Evolutionary conservation across 768 basidiomycete species (phyloP).

Genomic region (Fibroporia radiculosa): DNA sequence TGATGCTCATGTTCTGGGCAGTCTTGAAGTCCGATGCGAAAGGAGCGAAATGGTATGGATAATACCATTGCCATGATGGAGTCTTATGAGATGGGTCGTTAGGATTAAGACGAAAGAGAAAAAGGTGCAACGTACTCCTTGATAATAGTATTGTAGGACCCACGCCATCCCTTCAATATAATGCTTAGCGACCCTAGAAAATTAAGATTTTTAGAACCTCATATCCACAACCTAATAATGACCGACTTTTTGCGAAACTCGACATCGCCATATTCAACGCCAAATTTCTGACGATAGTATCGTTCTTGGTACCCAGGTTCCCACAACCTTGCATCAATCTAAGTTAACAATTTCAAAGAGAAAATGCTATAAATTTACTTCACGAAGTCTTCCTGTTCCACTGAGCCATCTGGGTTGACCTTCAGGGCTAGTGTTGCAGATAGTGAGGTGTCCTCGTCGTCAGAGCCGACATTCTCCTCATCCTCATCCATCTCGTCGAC

Average conservation of each 20-base stretch:
- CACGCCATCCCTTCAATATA: constrained; percentile 94
- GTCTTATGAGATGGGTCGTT: constrained; percentile 35
- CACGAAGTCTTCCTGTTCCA: constrained; percentile 90
- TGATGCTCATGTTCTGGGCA: constrained; percentile 68
- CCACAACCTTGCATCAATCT: constrained; percentile 57
- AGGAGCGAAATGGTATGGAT: constrained; percentile 96
- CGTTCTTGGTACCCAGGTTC: constrained; percentile 94
- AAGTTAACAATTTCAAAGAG: not conserved
- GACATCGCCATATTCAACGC: constrained; percentile 57
- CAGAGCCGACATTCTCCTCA: constrained; percentile 24
- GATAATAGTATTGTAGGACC: constrained; percentile 97
- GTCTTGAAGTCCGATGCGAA: constrained; percentile 93
- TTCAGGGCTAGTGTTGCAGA: constrained; percentile 50
- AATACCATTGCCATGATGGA: constrained; percentile 98
- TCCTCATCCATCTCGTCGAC: constrained; percentile 29
- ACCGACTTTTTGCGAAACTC: constrained; percentile 71
- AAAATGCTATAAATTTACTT: constrained; percentile 45
- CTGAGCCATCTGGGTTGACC: constrained; percentile 86
- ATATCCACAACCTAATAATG: not conserved
- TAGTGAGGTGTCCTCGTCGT: constrained; percentile 37
- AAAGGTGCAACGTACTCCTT: constrained; percentile 60
- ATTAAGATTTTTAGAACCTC: not conserved
- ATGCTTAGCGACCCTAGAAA: constrained; percentile 58
- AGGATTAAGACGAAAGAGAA: not conserved
- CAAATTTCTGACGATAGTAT: constrained; percentile 93